Evolutionary conservation across 495 filamentous ascomycete species (phyloP).

Genomic region (Hypomontagnella monticulosa): DNA sequence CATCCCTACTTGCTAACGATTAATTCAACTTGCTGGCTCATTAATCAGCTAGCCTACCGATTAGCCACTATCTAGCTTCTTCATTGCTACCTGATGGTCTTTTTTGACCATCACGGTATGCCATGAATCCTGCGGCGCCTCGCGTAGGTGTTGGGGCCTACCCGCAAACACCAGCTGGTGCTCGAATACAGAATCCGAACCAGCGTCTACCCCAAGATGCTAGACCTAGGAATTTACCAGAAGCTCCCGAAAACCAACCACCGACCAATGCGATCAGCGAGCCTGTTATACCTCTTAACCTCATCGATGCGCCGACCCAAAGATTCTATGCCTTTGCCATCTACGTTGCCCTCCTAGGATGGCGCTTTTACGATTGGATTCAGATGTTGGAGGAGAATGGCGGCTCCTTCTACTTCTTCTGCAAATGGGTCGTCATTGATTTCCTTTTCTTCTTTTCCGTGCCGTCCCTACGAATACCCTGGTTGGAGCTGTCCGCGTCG

Average conservation of each 20-base stretch:
- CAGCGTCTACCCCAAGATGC: constrained; percentile 32
- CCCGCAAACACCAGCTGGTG: constrained; percentile 51
- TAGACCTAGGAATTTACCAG: constrained; percentile 42
- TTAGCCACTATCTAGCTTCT: neutral
- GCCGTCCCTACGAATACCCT: constrained; percentile 87
- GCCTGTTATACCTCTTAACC: constrained; percentile 76
- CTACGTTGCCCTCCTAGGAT: constrained; percentile 76
- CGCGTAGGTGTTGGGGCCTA: constrained; percentile 54
- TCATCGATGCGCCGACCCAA: constrained; percentile 89
- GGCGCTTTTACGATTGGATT: constrained; percentile 86
- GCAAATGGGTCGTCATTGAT: constrained; percentile 92
- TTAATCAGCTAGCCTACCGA: neutral
- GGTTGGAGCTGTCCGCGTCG: constrained; percentile 87
- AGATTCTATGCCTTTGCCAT: constrained; percentile 83
- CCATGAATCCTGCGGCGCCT: constrained; percentile 54
- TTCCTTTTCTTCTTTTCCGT: constrained; percentile 83
- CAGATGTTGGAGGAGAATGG: constrained; percentile 76
- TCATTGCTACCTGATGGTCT: constrained; percentile 28
- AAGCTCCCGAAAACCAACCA: constrained; percentile 49
- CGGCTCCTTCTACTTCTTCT: constrained; percentile 84
- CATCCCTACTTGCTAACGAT: neutral
- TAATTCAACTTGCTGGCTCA: neutral
- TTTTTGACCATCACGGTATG: constrained; percentile 52
- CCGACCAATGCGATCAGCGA: constrained; percentile 40
- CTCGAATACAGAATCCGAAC: constrained; percentile 29